Base-by-base conservation (phyloP, 1,139 yeast genomes). In the Kluyveromyces sp. region DNA sequence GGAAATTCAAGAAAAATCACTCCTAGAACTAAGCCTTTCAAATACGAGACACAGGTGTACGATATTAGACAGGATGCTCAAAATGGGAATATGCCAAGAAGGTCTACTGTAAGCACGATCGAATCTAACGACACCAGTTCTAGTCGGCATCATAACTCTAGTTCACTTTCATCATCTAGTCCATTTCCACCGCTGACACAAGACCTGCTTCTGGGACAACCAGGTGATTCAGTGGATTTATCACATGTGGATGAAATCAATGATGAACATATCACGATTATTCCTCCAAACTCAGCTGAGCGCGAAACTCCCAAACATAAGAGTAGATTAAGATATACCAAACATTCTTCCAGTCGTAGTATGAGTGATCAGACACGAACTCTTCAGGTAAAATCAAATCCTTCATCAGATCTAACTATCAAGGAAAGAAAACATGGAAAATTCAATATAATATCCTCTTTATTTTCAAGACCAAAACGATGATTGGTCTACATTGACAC, bases 41-140 rank as follows among this genome's bases (percentile, higher is more conserved):
- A 60, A 42, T 66, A 63, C 39, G 66, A 66, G 42, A 56, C 66
- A 2, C 58, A 56, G 45, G 57, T 59, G 7, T 66, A 66, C 47
- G 70, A 66, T 45, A 57, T 65, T 7, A 34, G 25, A 29, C 37
- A 26, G 8, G 27, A 41, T 7, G 37, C 34, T 5, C 7, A 25
- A 15, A 27, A 34, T 10, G 5, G n/a, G 27, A 31, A 37, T 8
- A 6, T 25, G n/a, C 37, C 38, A 34, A 35, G 38, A 35, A 27
- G 39, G n/a, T 34, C 43, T 7, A 34, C 43, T 21, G 39, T 41
- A 10, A 27, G 37, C 35, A 34, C 38, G 3, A 34, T 28, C 34
- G 39, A 33, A 4, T 34, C 29, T 8, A 36, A 40, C 15, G 48
- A 42, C 21, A 37, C 26, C 26, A 6, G 26, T 8, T 8, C 30